Percentiles rank a stretch among this genome's conserved stretches.
phyloP scores from a whole-genome alignment of 805 yeast genomes.

The Teunomyces cretensis region DNA sequence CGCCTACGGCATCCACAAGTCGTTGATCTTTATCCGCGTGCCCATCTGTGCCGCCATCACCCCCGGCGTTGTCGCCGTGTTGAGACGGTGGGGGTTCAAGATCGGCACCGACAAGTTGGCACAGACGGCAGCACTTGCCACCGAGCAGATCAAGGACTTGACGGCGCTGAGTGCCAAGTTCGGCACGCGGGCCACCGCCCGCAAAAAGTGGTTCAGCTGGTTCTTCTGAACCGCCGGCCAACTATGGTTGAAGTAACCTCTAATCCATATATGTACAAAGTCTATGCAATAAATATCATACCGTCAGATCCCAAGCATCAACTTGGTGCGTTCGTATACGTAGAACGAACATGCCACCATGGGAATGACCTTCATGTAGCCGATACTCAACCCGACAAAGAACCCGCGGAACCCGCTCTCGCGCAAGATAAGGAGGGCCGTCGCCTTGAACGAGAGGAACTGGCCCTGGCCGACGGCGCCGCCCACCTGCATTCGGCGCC shows the following conservation, averaged over 20 bases:
- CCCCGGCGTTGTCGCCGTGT: constrained; percentile 66
- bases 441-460: constrained; percentile 51
- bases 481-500: constrained; percentile 95
- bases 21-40: constrained; percentile 75
- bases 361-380: constrained; percentile 91
- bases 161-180: constrained; percentile 48
- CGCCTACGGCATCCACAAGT: constrained; percentile 92
- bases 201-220: constrained; percentile 59
- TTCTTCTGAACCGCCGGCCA: constrained; percentile 54
- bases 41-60: constrained; percentile 93
- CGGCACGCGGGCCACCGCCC: constrained; percentile 51
- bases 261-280: constrained; percentile 4
- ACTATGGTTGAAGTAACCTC: not conserved
- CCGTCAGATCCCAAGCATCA: constrained; percentile 56
- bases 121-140: constrained; percentile 30
- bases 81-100: constrained; percentile 78
- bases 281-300: not conserved
- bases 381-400: constrained; percentile 92
- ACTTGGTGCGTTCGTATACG: constrained; percentile 87
- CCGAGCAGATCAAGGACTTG: constrained; percentile 36
- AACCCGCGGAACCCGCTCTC: constrained; percentile 86
- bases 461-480: constrained; percentile 66
- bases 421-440: constrained; percentile 58
- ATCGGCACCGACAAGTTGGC: constrained; percentile 48
- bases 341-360: constrained; percentile 97